phyloP scores from a whole-genome alignment of 495 filamentous ascomycete species.

The Aspergillus mulundensis region DNA sequence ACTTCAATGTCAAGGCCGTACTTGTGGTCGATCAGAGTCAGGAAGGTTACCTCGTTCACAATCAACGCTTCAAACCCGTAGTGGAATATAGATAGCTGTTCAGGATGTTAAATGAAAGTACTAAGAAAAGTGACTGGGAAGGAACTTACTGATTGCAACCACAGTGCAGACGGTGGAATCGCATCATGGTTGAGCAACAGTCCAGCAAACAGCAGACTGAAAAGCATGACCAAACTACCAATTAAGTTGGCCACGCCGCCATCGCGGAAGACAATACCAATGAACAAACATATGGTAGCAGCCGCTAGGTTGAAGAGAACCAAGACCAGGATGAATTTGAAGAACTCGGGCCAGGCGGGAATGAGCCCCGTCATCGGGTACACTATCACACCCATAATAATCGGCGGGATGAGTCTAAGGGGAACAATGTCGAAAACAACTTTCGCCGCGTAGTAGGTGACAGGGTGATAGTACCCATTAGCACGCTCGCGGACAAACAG shows the following conservation, averaged over 20 bases:
- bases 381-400: conserved; percentile 94
- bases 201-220: conserved; percentile 91
- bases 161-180: conserved; percentile 76
- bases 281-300: conserved; percentile 88
- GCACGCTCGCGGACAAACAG: conserved; percentile 92
- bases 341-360: conserved; percentile 75
- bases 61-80: conserved; percentile 96
- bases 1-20: conserved; percentile 95
- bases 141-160: conserved; percentile 73
- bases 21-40: conserved; percentile 87
- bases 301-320: conserved; percentile 96
- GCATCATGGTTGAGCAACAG: conserved; percentile 90
- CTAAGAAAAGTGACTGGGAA: neutral
- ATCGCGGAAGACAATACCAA: conserved; percentile 92
- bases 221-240: conserved; percentile 95
- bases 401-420: conserved; percentile 86
- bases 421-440: conserved; percentile 94
- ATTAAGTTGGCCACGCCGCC: conserved; percentile 91
- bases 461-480: conserved; percentile 95
- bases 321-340: conserved; percentile 85
- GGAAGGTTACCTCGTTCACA: conserved; percentile 93
- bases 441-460: conserved; percentile 95
- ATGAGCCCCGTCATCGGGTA: conserved; percentile 98
- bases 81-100: conserved; percentile 93
- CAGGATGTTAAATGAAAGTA: conserved; percentile 15